Evolutionary conservation across 2,329 filamentous ascomycete genomes (phyloP).

Genomic region (Shiraia bambusicola): DNA sequence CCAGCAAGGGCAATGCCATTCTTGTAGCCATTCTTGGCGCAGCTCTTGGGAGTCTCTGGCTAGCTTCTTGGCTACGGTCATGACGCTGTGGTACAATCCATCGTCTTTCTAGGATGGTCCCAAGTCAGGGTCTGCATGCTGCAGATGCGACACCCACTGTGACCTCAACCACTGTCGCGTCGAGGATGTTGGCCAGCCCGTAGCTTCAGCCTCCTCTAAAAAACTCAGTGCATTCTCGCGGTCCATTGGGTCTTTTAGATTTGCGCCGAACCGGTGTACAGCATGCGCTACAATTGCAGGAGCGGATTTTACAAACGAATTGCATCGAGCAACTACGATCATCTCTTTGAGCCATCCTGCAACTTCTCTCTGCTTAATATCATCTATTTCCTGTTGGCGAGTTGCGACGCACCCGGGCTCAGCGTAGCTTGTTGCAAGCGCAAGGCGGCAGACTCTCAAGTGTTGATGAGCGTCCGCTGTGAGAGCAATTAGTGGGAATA

Average conservation of each 20-base stretch:
- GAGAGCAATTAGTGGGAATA: background rate
- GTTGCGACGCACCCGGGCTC: background rate
- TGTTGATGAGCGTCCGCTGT: slow-evolving; percentile 22
- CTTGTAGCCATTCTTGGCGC: slow-evolving; percentile 35
- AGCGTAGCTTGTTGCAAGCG: slow-evolving; percentile 10
- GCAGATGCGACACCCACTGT: slow-evolving; percentile 13
- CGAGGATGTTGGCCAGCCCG: slow-evolving; percentile 15
- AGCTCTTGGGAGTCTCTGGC: slow-evolving; percentile 29
- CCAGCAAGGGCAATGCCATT: slow-evolving; percentile 49
- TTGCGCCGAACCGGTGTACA: slow-evolving; percentile 15
- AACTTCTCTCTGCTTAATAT: slow-evolving; percentile 3
- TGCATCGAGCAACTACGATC: slow-evolving; percentile 19
- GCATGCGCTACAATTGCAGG: slow-evolving; percentile 14
- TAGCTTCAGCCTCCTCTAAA: slow-evolving; percentile 17
- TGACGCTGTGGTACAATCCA: slow-evolving; percentile 6
- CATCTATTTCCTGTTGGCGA: background rate
- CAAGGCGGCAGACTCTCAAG: slow-evolving; percentile 16
- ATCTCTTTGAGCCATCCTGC: slow-evolving; percentile 14
- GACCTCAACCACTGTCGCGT: slow-evolving; percentile 12
- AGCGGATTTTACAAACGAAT: slow-evolving; percentile 11
- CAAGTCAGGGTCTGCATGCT: background rate
- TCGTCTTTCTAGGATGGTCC: too few relatives aligned
- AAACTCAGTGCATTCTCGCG: slow-evolving; percentile 19
- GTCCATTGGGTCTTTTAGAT: slow-evolving; percentile 9
- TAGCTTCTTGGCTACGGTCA: slow-evolving; percentile 21